Conservation (phyloP, 805 yeast species). For the Wickerhamomyces strasburgensis region DNA sequence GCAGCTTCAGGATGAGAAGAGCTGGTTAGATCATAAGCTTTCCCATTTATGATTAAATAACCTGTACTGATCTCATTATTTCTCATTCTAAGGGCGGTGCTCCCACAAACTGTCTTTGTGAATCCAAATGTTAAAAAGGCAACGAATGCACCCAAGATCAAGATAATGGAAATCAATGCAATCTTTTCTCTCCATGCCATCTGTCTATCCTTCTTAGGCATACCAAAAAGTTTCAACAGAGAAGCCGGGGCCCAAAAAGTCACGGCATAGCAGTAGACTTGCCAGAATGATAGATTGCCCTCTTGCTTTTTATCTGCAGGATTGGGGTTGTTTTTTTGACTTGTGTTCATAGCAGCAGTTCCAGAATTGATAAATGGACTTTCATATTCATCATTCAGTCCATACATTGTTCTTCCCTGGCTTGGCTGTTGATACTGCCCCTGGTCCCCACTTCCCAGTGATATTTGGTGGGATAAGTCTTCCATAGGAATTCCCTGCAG, state of each 20-base stretch:
- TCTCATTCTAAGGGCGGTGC: slow-evolving; percentile 43
- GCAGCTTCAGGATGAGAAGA: slow-evolving; percentile 80
- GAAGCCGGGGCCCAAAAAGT: slow-evolving; percentile 94
- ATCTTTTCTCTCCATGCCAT: slow-evolving; percentile 97
- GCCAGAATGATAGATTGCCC: slow-evolving; percentile 53
- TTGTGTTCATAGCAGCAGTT: slow-evolving; percentile 5
- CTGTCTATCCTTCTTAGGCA: slow-evolving; percentile 75
- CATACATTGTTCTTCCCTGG: slow-evolving; percentile 49
- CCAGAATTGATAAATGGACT: slow-evolving; percentile 16
- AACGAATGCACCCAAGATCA: slow-evolving; percentile 67
- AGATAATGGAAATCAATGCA: slow-evolving; percentile 72
- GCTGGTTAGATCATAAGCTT: slow-evolving; percentile 64
- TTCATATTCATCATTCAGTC: slow-evolving; percentile 55
- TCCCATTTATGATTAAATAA: slow-evolving; percentile 73
- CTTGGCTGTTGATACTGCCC: slow-evolving; percentile 5
- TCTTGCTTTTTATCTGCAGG: slow-evolving; percentile 4
- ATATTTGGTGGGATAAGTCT: slow-evolving; percentile 11
- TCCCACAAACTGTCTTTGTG: slow-evolving; percentile 72
- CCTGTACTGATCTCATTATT: slow-evolving; percentile 56
- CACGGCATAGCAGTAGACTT: slow-evolving; percentile 66
- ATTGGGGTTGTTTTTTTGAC: neutral
- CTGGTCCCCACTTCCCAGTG: neutral
- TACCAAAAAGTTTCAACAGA: slow-evolving; percentile 63
- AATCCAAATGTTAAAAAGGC: slow-evolving; percentile 90
- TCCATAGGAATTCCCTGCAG: slow-evolving; percentile 22